Base-by-base conservation (phyloP, 78 protist species). In the Tieghemostelium lacteum region DNA sequence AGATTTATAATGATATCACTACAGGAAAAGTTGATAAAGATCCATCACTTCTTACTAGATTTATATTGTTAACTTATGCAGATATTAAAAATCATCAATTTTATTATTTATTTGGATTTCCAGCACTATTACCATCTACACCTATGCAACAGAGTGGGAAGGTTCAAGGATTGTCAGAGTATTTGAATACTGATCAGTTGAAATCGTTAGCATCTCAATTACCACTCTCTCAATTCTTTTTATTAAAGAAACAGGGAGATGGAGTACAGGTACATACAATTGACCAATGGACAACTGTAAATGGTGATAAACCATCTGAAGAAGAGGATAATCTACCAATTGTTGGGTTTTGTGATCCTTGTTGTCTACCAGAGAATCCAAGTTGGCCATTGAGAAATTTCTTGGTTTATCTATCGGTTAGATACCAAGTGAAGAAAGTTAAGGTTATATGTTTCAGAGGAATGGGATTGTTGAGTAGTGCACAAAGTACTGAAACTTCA, bases 341-440 rank as follows among this genome's bases (percentile, higher is more conserved):
- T 17, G 52, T 94, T 39, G 94, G 58, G 6, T 86, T 95, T 39
- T 78, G 86, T 57, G 98, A 96, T 71, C 96, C 97, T 17, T 33
- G 88, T 37, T 20, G 75, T 5, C 42, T 65, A 6, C 50, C 88
- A 20, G 2, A 31, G 1, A 22, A 94, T 72, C 96, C 98, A 16
- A 97, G 98, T 50, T 97, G 98, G 98, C 96, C 97, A 7, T 78
- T 95, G 26, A 94, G 98, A 63, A 96, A 93, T 50, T 57, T 95
- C 22, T 85, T 87, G 34, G 54, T 65, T 14, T 33, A 62, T 29
- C 26, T 94, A 20, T 34, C 62, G 6, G 14, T 17, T 22, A 49
- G 52, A 39, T 75, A 72, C 29, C 29, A n/a, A 16, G 8, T 49
- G 24, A 37, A 69, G 36, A 45, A 55, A 24, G 28, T 75, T 22